These are phyloP conservation scores for Hydrangea macrophylla DNA, from an alignment of 148 eudicot genomes.

Conservation along the genomic window DNA sequence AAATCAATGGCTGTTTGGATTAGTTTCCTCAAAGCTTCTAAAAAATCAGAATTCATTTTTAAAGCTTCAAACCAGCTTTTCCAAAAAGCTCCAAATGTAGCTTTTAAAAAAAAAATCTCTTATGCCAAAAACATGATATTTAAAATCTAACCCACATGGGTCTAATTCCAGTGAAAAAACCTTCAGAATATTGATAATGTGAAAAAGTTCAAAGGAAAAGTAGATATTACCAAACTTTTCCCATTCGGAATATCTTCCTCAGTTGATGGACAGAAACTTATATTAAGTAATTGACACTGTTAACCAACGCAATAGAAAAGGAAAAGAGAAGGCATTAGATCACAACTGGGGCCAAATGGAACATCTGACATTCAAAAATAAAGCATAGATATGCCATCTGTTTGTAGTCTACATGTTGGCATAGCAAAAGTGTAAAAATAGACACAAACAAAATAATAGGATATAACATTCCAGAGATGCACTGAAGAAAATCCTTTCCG, in stretches of 20 bases:
- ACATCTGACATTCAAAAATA: background rate
- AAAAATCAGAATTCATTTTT: no score
- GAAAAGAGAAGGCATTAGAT: background rate
- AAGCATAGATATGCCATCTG: background rate
- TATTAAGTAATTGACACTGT: slow-evolving; percentile 86
- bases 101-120: no score
- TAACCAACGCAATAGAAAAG: slow-evolving; percentile 1
- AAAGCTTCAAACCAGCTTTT: no score
- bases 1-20: no score
- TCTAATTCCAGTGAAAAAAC: background rate
- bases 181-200: slow-evolving; percentile 9
- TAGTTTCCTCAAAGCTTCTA: no score
- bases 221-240: slow-evolving; percentile 67
- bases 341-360: background rate
- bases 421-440: background rate
- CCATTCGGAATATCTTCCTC: slow-evolving; percentile 63
- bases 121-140: no score
- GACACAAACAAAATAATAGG: no score
- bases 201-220: background rate
- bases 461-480: no score
- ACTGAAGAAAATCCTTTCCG: background rate
- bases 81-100: no score
- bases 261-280: slow-evolving; percentile 83
- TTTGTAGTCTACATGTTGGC: background rate
- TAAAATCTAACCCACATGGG: no score